Evolutionary conservation across 176 grass and related monocot species (phyloP).

Genomic region (Musa acuminata): DNA sequence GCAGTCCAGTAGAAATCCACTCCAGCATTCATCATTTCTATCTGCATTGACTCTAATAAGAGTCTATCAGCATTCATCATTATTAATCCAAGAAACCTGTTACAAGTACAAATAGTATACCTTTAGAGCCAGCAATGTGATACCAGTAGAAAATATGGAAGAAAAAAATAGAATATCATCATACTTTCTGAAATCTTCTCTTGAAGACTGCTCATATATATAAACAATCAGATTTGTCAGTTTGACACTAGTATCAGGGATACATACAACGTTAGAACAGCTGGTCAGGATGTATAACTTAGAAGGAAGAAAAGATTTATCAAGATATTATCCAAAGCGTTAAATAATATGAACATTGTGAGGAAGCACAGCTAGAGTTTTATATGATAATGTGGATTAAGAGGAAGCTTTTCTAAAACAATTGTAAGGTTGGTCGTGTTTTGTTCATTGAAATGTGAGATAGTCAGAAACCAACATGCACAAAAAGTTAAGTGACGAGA

Average conservation of each 20-base stretch:
- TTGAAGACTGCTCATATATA: not conserved
- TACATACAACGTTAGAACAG: not conserved
- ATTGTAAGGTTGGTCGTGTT: not conserved
- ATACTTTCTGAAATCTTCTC: not conserved
- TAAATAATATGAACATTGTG: no score
- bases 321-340: no score
- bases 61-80: no score
- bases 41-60: no score
- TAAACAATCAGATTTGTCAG: not conserved
- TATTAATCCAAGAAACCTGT: constrained; percentile 81
- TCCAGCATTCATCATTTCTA: no score
- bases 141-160: constrained; percentile 44
- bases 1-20: no score
- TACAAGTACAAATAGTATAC: constrained; percentile 66
- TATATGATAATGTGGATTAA: not conserved
- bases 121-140: constrained; percentile 81
- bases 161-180: not conserved
- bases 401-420: not conserved
- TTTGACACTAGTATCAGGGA: not conserved
- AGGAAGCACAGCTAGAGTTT: no score
- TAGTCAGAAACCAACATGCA: not conserved
- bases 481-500: no score
- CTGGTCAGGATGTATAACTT: not conserved
- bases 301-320: not conserved
- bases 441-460: not conserved